Evolutionary conservation across 495 filamentous ascomycete species (phyloP).

Genomic region (Recurvomyces mirabilis): DNA sequence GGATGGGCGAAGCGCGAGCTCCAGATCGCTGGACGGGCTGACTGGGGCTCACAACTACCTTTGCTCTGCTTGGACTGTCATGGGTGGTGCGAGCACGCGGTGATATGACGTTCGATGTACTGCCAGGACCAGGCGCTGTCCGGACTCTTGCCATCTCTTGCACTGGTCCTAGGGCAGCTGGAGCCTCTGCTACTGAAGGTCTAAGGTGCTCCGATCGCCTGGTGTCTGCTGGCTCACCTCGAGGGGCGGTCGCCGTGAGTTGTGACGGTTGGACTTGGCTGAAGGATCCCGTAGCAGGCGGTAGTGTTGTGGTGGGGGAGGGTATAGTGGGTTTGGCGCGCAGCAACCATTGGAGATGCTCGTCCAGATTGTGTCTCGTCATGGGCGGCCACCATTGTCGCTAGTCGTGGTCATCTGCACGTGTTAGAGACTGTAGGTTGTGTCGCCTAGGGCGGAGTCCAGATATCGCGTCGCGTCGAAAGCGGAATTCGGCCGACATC

Average conservation of each 20-base stretch:
- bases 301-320: conserved; percentile 11
- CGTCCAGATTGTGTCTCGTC: conserved; percentile 53
- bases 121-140: conserved; percentile 40
- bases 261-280: conserved; percentile 6
- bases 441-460: too few relatives aligned
- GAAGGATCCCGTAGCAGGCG: conserved; percentile 16
- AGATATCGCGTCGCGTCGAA: too few relatives aligned
- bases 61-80: too few relatives aligned
- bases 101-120: too few relatives aligned
- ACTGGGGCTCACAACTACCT: too few relatives aligned
- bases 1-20: not conserved
- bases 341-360: conserved; percentile 51
- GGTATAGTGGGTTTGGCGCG: conserved; percentile 34
- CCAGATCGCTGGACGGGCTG: not conserved
- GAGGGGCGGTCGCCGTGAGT: not conserved
- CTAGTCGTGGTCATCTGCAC: not conserved
- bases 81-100: too few relatives aligned
- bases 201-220: too few relatives aligned
- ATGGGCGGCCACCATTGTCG: conserved; percentile 36
- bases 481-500: too few relatives aligned
- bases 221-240: too few relatives aligned
- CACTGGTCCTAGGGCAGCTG: too few relatives aligned
- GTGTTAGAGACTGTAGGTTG: not conserved
- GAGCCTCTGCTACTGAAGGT: too few relatives aligned
- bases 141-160: conserved; percentile 21